A percentile compares a stretch with the other conserved stretches of the same genome.
Conservation (phyloP, 257 asterid genomes). For the Fraxinus pennsylvanica region DNA sequence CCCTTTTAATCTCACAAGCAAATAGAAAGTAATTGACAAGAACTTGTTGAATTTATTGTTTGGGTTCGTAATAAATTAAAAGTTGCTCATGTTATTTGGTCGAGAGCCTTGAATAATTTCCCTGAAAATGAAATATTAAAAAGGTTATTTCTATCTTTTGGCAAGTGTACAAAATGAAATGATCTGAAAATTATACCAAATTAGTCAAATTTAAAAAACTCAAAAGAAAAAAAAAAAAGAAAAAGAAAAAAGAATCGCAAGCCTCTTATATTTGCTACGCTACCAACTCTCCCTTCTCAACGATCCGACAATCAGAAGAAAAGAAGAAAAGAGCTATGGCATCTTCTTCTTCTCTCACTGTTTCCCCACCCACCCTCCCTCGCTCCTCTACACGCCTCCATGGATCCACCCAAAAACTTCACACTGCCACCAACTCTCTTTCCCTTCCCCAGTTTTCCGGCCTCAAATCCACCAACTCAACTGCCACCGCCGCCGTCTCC, state of each 20-base stretch:
- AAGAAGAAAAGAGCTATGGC: slow-evolving; percentile 59
- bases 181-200: background rate
- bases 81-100: no score
- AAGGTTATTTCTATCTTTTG: background rate
- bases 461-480: slow-evolving; percentile 52
- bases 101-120: no score
- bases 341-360: slow-evolving; percentile 79
- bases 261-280: background rate
- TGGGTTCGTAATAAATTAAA: no score
- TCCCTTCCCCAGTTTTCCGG: slow-evolving; percentile 55
- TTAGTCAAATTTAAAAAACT: background rate
- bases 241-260: background rate
- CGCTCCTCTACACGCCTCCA: slow-evolving; percentile 65
- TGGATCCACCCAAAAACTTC: slow-evolving; percentile 46
- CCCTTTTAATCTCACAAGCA: no score
- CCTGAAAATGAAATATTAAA: no score
- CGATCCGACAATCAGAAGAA: slow-evolving; percentile 1
- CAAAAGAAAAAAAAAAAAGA: no score
- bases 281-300: background rate
- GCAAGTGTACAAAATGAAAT: background rate
- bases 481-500: slow-evolving; percentile 33
- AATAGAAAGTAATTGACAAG: no score
- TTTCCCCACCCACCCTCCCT: slow-evolving; percentile 84
- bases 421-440: slow-evolving; percentile 24
- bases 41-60: no score